phyloP scores from a whole-genome alignment of 495 filamentous ascomycete species.

The Astrocystis sublimbata region DNA sequence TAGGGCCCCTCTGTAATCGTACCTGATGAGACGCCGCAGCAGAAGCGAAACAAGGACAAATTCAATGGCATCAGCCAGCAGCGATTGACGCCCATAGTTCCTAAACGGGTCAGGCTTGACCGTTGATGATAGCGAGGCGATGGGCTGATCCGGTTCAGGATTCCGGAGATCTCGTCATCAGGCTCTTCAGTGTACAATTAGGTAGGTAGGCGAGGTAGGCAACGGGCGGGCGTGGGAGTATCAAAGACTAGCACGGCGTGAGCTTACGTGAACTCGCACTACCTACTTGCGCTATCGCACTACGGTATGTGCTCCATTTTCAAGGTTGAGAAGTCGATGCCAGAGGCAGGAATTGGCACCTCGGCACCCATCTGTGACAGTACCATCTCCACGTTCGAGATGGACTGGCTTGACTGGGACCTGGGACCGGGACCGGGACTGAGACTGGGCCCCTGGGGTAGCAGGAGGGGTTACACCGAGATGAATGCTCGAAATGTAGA shows the following conservation, averaged over 20 bases:
- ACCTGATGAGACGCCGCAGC: slow-evolving; percentile 6
- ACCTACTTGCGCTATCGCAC: neutral
- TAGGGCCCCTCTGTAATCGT: neutral
- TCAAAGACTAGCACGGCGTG: neutral
- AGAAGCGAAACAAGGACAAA: no score
- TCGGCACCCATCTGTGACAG: no score
- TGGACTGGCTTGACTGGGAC: no score
- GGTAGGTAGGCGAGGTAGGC: neutral
- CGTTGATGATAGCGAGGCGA: neutral
- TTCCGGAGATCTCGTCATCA: slow-evolving; percentile 7
- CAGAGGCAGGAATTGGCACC: neutral
- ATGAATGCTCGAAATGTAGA: slow-evolving; percentile 4
- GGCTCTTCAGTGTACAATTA: neutral
- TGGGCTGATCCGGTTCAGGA: slow-evolving; percentile 17
- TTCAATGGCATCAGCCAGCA: neutral
- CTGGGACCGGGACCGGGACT: no score
- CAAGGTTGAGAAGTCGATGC: neutral
- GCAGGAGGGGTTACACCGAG: slow-evolving; percentile 10
- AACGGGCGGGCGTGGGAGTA: no score
- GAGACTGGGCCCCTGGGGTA: no score
- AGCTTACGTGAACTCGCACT: neutral
- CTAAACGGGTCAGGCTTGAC: neutral
- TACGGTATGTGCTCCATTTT: no score
- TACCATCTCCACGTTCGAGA: slow-evolving; percentile 16
- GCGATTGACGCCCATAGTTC: neutral